Evolutionary conservation across 1,284 basidiomycete genomes (phyloP), one percentile per base, ranked within the genome.

Genomic region (Irpex lacteus): DNA sequence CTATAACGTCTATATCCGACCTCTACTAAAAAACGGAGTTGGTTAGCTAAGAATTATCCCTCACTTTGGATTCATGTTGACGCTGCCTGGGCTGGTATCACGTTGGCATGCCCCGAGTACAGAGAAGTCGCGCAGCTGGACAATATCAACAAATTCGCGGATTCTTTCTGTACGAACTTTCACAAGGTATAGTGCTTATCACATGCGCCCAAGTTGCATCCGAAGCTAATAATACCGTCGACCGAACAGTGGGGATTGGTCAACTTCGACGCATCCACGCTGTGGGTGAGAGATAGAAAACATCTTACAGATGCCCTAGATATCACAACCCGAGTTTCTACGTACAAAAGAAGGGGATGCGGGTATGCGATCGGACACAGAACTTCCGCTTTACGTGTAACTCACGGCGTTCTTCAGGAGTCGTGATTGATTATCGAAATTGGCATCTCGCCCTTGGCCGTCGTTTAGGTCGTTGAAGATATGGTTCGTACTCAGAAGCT

Each of bases 401-500:
- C 13, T 37, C 19, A 55, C 11, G n/a, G 49, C 5, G 26, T 13
- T 1, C 11, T 61, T 60, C 72, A 85, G 93, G 94, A 9, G 85
- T 85, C 0, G 95, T 96, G 7, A 89, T 95, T 69, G 96, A 99
- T 75, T 96, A 95, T 73, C 86, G 96, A 32, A 98, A 98, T 75
- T 96, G 95, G 94, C 94, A 97, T 72, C 82, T 98, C 37, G 85
- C 88, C 2, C 87, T 98, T 1, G 95, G 96, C 3, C 85, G 96
- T 19, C 86, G 36, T 98, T 98, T 84, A 85, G 96, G 26, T 91
- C 91, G 26, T 81, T 98, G 64, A 98, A 98, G 75, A 72, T 98
- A 13, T 98, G 94, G 94, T 98, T 98, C 72, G 92, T 98, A 26
- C 80, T 98, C 52, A 85, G 94, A 18, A 90, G 90, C 63, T 95